Evolutionary conservation across 768 basidiomycete species (phyloP).

Genomic region (Rhodosporidiobolus odoratus): DNA sequence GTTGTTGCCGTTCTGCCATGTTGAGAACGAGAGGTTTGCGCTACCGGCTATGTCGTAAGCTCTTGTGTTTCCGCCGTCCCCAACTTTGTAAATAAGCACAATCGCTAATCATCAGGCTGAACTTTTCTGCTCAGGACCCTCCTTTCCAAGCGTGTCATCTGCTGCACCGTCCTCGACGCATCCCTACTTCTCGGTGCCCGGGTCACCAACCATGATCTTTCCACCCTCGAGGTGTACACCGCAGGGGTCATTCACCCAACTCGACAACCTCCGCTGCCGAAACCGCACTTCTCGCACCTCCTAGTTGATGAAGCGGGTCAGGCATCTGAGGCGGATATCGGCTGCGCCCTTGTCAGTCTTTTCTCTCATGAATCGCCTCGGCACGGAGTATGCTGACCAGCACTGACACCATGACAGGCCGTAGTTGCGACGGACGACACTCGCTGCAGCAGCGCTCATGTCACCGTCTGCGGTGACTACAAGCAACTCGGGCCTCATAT

Average conservation of each 20-base stretch:
- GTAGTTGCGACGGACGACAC: constrained; percentile 21
- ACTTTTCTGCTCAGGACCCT: constrained; percentile 24
- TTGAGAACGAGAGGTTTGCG: constrained; percentile 41
- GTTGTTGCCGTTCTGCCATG: constrained; percentile 40
- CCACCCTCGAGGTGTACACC: constrained; percentile 38
- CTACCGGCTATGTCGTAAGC: constrained; percentile 16
- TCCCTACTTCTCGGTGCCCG: constrained; percentile 42
- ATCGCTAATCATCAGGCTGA: background rate
- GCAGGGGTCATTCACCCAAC: constrained; percentile 31
- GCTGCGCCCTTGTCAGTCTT: constrained; percentile 41
- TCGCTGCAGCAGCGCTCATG: constrained; percentile 32
- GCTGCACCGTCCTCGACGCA: constrained; percentile 44
- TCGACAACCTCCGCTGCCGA: background rate
- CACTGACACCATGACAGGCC: constrained; percentile 3
- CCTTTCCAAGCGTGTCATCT: constrained; percentile 44
- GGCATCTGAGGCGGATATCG: constrained; percentile 46
- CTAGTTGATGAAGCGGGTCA: constrained; percentile 49
- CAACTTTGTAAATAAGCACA: background rate
- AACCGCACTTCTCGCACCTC: constrained; percentile 47
- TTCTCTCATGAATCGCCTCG: background rate
- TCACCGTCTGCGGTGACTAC: constrained; percentile 46
- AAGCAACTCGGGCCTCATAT: constrained; percentile 47
- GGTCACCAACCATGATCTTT: constrained; percentile 43
- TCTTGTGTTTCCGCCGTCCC: background rate
- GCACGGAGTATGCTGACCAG: background rate